Evolutionary conservation across 2,329 filamentous ascomycete species (phyloP), one percentile per base, ranked within the genome.

Genomic region (Tothia fuscella): DNA sequence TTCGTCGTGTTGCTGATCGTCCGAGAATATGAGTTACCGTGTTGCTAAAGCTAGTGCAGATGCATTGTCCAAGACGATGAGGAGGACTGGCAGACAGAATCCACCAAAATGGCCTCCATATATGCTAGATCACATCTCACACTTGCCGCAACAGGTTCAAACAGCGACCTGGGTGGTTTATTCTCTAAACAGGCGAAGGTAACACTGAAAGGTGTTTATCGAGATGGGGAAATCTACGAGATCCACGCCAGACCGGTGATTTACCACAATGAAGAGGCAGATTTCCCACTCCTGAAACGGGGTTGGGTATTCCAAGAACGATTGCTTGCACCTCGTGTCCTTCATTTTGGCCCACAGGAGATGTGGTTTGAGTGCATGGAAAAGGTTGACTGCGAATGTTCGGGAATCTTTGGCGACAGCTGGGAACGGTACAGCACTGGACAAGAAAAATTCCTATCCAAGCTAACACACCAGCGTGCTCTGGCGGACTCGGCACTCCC

Each of bases 81-180:
- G 6, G 43, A 43, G 12, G 54, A 56, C 34, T 56, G 53, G 54
- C 41, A 44, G 16, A 41, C 44, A 3, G 51, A 56, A 38, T 49
- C 50, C 17, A 49, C 48, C 10, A 49, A 47, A 3, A 56, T 56
- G 53, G 48, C 49, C 25, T 46, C 48, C 29, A 47, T 56, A 2
- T 56, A 55, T 43, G 47, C 45, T 14, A 46, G 49, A 21, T 52
- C 53, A 3, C 32, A 28, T 3, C 21, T 53, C 2, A 56, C 49
- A 9, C 50, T 56, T 19, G 48, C 48, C 3, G 54, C 53, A 9
- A 48, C 52, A 12, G 48, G 50, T 44, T 49, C 54, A 3, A 6
- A 42, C 2, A 47, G 47, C 5, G 49, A 25, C 5, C 14, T 22
- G 13, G 37, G 29, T 10, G 40, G 39, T 4, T 21, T 38, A 5